Base-by-base conservation (phyloP, 768 basidiomycete species). In the Termitomyces sp. region DNA sequence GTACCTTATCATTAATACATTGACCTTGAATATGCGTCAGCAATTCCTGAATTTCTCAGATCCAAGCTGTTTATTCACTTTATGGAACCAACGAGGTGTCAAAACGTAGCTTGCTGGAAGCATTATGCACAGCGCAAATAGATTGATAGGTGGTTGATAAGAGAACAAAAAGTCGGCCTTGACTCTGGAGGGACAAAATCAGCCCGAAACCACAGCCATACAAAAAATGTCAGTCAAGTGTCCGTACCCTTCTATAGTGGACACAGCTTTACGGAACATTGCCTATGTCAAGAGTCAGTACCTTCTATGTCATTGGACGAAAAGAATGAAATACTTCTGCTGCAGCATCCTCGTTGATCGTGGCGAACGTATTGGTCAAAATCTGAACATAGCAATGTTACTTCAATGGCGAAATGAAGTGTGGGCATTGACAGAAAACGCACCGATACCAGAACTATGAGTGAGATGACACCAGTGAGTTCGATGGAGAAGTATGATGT, bases 31-130 rank as follows among this genome's bases (percentile, higher is more conserved):
- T 13, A 54, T 22, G 18, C 22, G 46, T 71, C 27, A 71, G 59
- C 39, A 45, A 24, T 53, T 39, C 9, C 16, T 9, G 13, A 16
- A 6, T 52, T 16, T 37, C 22, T 7, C 12, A 8, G 4, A 36
- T 15, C n/a, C 22, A 24, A 11, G 13, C 11, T 13, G 12, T 20
- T 9, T 2, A 20, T 68, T 55, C 66, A 90, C 91, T 77, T 98
- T 98, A 70, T 98, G 96, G 69, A 98, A 98, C 94, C 94, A 98
- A 55, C 96, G 80, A n/a, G 95, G 93, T 7, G 81, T 81, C n/a
- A 97, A 77, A 54, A 94, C 73, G 69, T 91, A 95, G 63, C 88
- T 91, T 22, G 90, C 79, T 2, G 97, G 95, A 61, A 95, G 78
- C 81, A 99, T 89, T 62, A 96, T 77, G 54, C 85, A 84, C 15